A percentile compares a stretch with the other conserved stretches of the same genome.
phyloP scores from a whole-genome alignment of 2,329 filamentous ascomycete genomes.

The Sporothrix pseudoabietina region DNA sequence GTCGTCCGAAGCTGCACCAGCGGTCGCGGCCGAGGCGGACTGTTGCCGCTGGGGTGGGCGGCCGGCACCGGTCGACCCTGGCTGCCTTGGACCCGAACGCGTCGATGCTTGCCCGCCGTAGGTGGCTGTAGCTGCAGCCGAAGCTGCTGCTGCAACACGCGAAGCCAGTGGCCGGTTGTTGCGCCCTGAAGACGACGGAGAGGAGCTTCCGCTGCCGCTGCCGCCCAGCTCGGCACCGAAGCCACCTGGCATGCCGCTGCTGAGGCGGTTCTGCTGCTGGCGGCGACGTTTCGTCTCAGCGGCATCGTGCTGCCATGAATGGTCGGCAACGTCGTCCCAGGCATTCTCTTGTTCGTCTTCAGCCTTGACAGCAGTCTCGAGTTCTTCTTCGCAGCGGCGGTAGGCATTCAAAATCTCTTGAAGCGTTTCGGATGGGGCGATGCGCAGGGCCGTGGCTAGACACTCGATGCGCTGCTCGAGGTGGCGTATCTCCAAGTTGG shows the following conservation, averaged over 20 bases:
- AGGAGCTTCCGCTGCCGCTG: neutral
- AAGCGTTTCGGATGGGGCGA: constrained; percentile 69
- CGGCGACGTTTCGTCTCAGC: neutral
- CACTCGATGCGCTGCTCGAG: constrained; percentile 82
- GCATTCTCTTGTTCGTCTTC: constrained; percentile 70
- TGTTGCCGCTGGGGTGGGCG: constrained; percentile 37
- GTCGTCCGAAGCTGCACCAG: constrained; percentile 47
- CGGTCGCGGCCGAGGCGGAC: neutral
- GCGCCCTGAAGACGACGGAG: constrained; percentile 22
- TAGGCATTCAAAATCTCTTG: constrained; percentile 76
- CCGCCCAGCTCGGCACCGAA: constrained; percentile 45
- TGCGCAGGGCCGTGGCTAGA: constrained; percentile 71
- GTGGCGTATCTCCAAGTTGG: constrained; percentile 66
- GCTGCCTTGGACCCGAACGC: constrained; percentile 30
- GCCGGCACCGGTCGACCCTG: neutral
- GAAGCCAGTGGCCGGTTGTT: constrained; percentile 27
- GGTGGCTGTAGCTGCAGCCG: constrained; percentile 39
- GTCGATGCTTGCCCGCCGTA: constrained; percentile 36
- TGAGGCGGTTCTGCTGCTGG: neutral
- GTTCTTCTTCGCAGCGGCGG: constrained; percentile 76
- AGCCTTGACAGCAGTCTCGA: constrained; percentile 65
- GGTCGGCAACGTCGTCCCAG: constrained; percentile 68
- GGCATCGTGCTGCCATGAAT: constrained; percentile 51
- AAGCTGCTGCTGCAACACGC: constrained; percentile 26
- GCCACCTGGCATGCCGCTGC: constrained; percentile 52